Conservation (phyloP, 352 stramenopile genomes). For the Aphanomyces stellatus region DNA sequence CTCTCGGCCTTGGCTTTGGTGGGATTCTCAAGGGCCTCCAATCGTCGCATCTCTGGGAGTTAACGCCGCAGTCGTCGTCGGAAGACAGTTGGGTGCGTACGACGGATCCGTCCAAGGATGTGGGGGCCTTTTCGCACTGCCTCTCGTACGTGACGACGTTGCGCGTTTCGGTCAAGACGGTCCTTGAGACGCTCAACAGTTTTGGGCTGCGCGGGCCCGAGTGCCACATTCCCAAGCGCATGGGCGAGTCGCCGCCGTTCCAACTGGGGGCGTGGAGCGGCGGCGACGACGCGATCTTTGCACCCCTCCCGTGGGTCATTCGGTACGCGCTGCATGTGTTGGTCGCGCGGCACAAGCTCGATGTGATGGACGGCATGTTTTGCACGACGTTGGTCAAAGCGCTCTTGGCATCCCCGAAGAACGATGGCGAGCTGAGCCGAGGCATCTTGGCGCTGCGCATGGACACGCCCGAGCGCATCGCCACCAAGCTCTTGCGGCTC, state of each 20-base stretch:
- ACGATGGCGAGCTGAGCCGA: not conserved
- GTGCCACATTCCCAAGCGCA: not conserved
- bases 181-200: not conserved
- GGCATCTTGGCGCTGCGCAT: not conserved
- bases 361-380: not conserved
- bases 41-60: conserved; percentile 11
- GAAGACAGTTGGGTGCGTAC: not conserved
- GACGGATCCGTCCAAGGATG: not conserved
- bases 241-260: not conserved
- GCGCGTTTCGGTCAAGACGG: not conserved
- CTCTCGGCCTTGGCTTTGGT: not conserved
- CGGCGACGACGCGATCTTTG: not conserved
- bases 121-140: not conserved
- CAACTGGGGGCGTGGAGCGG: conserved; percentile 6
- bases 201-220: not conserved
- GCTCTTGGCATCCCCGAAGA: not conserved
- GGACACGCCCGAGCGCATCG: not conserved
- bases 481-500: not conserved
- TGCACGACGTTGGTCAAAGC: not conserved
- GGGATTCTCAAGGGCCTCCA: not conserved
- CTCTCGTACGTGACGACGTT: not conserved
- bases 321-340: conserved; percentile 13
- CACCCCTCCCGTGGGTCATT: not conserved
- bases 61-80: not conserved
- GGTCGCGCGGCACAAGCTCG: not conserved